Evolutionary conservation across 2,329 filamentous ascomycete genomes (phyloP).

Genomic region (Pseudogymnoascus pannorum): DNA sequence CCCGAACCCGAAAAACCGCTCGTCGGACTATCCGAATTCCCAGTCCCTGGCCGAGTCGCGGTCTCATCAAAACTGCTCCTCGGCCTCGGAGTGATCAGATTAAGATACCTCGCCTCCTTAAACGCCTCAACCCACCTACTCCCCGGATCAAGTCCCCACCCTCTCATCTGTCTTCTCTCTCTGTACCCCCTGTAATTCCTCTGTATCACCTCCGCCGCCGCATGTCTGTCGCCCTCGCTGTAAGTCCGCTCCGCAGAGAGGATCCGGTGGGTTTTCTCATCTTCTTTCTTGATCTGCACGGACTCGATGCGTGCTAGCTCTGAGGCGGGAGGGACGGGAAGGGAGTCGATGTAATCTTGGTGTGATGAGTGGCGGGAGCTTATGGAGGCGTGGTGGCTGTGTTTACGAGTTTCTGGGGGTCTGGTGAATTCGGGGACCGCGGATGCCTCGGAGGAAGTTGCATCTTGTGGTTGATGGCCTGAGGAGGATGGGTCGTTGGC

Average conservation of each 20-base stretch:
- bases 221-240: constrained; percentile 37
- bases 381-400: background rate
- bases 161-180: constrained; percentile 61
- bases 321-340: constrained; percentile 23
- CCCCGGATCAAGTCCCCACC: constrained; percentile 46
- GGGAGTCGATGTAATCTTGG: constrained; percentile 26
- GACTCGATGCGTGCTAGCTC: constrained; percentile 42
- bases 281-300: constrained; percentile 37
- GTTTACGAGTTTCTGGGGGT: background rate
- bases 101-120: constrained; percentile 49
- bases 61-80: constrained; percentile 16
- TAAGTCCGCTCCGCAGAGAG: constrained; percentile 28
- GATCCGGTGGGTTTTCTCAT: constrained; percentile 21
- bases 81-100: constrained; percentile 39
- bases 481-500: background rate
- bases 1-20: constrained; percentile 17
- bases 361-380: constrained; percentile 14
- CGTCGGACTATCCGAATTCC: constrained; percentile 8
- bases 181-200: constrained; percentile 73
- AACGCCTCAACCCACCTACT: constrained; percentile 37
- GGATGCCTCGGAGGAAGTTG: background rate
- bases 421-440: background rate
- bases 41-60: background rate
- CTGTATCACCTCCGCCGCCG: constrained; percentile 54
- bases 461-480: background rate